Base-by-base conservation (phyloP, 768 basidiomycete species). In the Lyophyllum atratum region DNA sequence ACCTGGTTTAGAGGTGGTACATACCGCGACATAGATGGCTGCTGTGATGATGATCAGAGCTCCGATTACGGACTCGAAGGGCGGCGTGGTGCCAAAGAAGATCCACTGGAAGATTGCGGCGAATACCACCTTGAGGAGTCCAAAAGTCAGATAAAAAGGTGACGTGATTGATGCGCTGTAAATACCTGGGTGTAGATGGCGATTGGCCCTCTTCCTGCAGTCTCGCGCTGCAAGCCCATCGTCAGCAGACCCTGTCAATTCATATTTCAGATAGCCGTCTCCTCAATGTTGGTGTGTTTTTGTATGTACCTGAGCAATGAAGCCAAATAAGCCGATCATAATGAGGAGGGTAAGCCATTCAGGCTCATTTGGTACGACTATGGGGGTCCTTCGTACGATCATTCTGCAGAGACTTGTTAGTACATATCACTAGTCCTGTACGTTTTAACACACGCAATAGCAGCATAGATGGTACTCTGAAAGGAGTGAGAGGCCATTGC, bases 11-110 rank as follows among this genome's bases (percentile, higher is more conserved):
- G n/a, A n/a, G n/a, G n/a, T n/a, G n/a, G 25, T 24, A 70, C 82
- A 59, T 70, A 91, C 87, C 9, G 83, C 87, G 31, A 87, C 82
- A 66, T 83, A 90, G 24, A 86, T 59, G 0, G 89, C 89, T 10
- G 83, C 80, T 1, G 73, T 61, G 34, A 91, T 68, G 60, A 92
- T 93, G 55, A 92, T 82, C 4, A 74, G 43, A 1, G 84, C 85
- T 1, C 92, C 92, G 10, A 84, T 61, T 4, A 86, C 65, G 3
- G 86, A 89, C 26, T 89, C 72, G 1, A 75, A 60, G 1, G 87
- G 80, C 0, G 89, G 90, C 5, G 74, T 67, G 0, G 78, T 78
- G 44, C 83, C 75, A 69, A 93, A 90, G 62, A 89, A 79, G 40
- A 87, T 59, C 4, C 82, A 74, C 67, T 94, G 88, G 11, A 92